These are phyloP conservation scores for Microdochium bolleyi DNA, from an alignment of 2,329 filamentous ascomycete genomes.

Conservation along the genomic window DNA sequence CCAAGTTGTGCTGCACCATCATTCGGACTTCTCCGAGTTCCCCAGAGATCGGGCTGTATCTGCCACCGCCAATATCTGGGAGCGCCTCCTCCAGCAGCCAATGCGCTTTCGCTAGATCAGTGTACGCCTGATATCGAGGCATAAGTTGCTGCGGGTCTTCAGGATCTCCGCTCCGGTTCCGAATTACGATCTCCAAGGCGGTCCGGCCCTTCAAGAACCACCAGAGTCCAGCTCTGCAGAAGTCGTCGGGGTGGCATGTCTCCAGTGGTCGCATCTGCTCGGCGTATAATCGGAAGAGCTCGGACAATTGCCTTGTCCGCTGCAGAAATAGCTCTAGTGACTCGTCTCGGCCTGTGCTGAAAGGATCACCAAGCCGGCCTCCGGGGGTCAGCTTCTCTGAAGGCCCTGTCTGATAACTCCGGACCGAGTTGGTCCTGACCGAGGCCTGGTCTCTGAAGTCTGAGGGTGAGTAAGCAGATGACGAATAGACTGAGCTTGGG, in stretches of 20 bases:
- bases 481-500: background rate
- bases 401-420: constrained; percentile 15
- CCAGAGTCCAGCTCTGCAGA: constrained; percentile 71
- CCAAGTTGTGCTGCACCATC: constrained; percentile 55
- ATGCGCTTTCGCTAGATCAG: constrained; percentile 77
- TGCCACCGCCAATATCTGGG: constrained; percentile 37
- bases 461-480: background rate
- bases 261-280: constrained; percentile 63
- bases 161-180: constrained; percentile 49
- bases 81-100: constrained; percentile 63
- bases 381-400: constrained; percentile 23
- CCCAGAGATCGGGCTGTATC: constrained; percentile 29
- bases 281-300: constrained; percentile 70
- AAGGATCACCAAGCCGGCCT: constrained; percentile 19
- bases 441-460: background rate
- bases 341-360: constrained; percentile 45
- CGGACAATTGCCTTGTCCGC: constrained; percentile 65
- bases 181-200: constrained; percentile 64
- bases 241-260: constrained; percentile 55
- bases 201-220: constrained; percentile 83
- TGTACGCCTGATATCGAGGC: constrained; percentile 66
- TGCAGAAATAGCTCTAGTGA: constrained; percentile 62
- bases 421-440: background rate
- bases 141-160: constrained; percentile 47
- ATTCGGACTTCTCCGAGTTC: constrained; percentile 47